Base-by-base conservation (phyloP, 345 rosid species). In the Boechera divaricarpa region DNA sequence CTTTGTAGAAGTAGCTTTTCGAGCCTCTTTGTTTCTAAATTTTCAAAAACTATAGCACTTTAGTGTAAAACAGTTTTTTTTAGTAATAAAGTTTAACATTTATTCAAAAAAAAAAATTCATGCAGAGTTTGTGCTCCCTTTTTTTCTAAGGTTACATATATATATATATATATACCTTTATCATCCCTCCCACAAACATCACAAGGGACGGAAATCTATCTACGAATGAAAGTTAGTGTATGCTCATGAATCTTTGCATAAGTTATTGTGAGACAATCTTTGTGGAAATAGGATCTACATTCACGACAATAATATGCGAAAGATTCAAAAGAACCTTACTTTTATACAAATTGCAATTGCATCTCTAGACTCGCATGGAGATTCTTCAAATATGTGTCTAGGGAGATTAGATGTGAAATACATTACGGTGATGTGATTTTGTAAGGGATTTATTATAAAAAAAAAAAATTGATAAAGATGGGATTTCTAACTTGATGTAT, bases 151-250 rank as follows among this genome's bases (percentile, higher is more conserved):
- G 21, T 21, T 21, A 21, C 21, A 16, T 16, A 16, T 16, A 16
- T 16, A 16, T 16, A 16, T 29, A 35, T 67, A 67, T 66, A 7
- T 3, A 49, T 18, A 47, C 10, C 24, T 1, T 7, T 36, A 16
- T 21, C 18, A 6, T 47, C 35, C 1, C 2, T 0, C 7, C 59
- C 71, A 11, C 71, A 67, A 32, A 11, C 5, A 49, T 49, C 57
- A 36, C 71, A 67, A 10, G 28, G 3, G 29, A 66, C 3, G 0
- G 2, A 12, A 10, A 21, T 18, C 0, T 31, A 1, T 48, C 48
- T 52, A 36, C 7, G 71, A 21, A 67, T 35, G 60, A 67, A 67
- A 7, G 59, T 65, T 18, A 67, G 48, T 0, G 60, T 35, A 67
- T 67, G 72, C 48, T 51, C 24, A 67, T 67, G 60, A 5, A 18